phyloP scores from a whole-genome alignment of 495 filamentous ascomycete genomes.

The Parathielavia appendiculata region DNA sequence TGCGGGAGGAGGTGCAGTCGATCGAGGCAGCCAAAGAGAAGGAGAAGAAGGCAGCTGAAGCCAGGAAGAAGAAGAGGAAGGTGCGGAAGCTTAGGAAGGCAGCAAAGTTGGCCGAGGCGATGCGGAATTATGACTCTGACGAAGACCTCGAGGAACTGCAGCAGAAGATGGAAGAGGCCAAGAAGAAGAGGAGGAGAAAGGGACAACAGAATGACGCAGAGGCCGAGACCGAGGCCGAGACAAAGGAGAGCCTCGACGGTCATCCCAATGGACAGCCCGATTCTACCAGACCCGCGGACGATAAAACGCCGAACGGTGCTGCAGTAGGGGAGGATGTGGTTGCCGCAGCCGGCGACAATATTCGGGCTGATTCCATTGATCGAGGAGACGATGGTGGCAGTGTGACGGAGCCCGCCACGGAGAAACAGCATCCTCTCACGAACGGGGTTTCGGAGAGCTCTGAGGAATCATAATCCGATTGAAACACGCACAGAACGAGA shows the following conservation, averaged over 20 bases:
- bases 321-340: too few species aligned
- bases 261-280: too few species aligned
- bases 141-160: slow-evolving; percentile 15
- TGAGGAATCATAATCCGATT: too few species aligned
- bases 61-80: slow-evolving; percentile 17
- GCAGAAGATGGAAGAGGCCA: slow-evolving; percentile 10
- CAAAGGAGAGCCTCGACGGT: background rate
- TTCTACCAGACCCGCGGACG: too few species aligned
- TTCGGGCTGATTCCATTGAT: too few species aligned
- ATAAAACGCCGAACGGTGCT: too few species aligned
- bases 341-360: too few species aligned
- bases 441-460: too few species aligned
- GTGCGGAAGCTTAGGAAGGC: slow-evolving; percentile 11
- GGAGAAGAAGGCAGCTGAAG: slow-evolving; percentile 17
- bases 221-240: background rate
- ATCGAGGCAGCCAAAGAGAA: slow-evolving; percentile 24
- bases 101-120: slow-evolving; percentile 6
- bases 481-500: too few species aligned
- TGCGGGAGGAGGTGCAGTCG: slow-evolving; percentile 29
- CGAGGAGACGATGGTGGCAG: too few species aligned
- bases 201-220: background rate
- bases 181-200: slow-evolving; percentile 2
- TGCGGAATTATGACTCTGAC: slow-evolving; percentile 12
- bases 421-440: too few species aligned
- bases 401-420: too few species aligned